Conservation (phyloP, 495 filamentous ascomycete genomes). For the Trichoderma virens region DNA sequence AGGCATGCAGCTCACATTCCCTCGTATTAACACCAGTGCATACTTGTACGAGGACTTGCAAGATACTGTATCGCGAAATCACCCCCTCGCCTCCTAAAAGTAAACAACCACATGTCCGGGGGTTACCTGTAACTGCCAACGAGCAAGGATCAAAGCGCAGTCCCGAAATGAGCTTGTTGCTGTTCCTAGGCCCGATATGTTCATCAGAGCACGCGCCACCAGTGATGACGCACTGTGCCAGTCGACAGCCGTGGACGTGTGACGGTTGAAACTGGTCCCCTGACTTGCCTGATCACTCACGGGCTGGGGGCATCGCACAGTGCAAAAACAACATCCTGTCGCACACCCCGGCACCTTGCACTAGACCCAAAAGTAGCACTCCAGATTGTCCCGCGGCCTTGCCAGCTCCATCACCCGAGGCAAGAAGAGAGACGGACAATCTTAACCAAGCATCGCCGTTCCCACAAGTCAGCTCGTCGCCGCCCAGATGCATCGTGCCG, state of each 20-base stretch:
- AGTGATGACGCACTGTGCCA: background rate
- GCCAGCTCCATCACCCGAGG: slow-evolving; percentile 7
- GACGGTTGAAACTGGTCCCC: background rate
- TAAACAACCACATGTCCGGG: too few species aligned
- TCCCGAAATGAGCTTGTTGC: slow-evolving; percentile 1
- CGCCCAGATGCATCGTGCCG: slow-evolving; percentile 40
- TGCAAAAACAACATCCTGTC: background rate
- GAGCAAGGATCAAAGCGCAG: background rate
- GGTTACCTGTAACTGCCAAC: too few species aligned
- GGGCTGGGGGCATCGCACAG: background rate
- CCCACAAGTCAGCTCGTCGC: slow-evolving; percentile 8
- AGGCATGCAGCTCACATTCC: too few species aligned
- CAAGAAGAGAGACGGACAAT: background rate
- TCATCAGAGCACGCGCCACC: background rate
- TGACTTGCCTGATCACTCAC: background rate
- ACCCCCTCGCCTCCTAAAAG: too few species aligned
- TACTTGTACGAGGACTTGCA: too few species aligned
- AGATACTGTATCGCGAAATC: too few species aligned
- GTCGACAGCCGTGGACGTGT: background rate
- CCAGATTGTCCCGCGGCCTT: slow-evolving; percentile 6
- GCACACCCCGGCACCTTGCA: background rate
- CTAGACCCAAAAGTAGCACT: background rate
- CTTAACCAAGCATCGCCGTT: background rate
- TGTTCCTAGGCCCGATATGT: background rate
- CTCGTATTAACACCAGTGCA: too few species aligned